Conservation (phyloP, 2,329 filamentous ascomycete species). For the Pseudopithomyces maydicus region DNA sequence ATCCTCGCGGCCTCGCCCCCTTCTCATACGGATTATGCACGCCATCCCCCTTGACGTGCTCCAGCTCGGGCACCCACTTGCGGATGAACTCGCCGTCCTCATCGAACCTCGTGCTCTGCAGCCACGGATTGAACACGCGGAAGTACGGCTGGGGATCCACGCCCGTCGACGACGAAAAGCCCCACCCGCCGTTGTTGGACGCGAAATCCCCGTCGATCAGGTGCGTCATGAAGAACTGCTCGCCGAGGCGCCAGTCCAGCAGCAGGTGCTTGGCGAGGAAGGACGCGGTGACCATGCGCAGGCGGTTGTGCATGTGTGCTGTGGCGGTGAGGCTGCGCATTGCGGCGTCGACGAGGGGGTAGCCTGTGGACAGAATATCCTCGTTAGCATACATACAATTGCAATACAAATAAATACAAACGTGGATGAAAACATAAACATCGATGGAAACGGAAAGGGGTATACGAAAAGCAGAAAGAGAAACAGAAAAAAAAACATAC, state of each 20-base stretch:
- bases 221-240: constrained; percentile 57
- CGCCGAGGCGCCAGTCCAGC: constrained; percentile 57
- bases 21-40: constrained; percentile 82
- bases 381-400: neutral
- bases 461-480: no score
- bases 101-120: constrained; percentile 89
- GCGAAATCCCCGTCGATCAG: constrained; percentile 55
- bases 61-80: constrained; percentile 80
- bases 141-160: constrained; percentile 92
- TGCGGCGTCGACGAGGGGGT: constrained; percentile 56
- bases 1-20: constrained; percentile 54
- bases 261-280: constrained; percentile 57
- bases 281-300: constrained; percentile 57
- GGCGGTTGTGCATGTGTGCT: constrained; percentile 59
- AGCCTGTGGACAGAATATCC: no score
- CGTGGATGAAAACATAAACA: neutral
- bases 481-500: neutral
- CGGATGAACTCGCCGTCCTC: constrained; percentile 78
- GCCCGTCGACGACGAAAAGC: constrained; percentile 69
- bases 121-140: constrained; percentile 82
- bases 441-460: neutral
- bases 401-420: neutral
- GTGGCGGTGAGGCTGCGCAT: constrained; percentile 57
- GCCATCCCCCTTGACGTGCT: no score
- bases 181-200: constrained; percentile 68